These are phyloP conservation scores for Xylaria digitata DNA, from an alignment of 2,329 filamentous ascomycete genomes.

Conservation along the genomic window DNA sequence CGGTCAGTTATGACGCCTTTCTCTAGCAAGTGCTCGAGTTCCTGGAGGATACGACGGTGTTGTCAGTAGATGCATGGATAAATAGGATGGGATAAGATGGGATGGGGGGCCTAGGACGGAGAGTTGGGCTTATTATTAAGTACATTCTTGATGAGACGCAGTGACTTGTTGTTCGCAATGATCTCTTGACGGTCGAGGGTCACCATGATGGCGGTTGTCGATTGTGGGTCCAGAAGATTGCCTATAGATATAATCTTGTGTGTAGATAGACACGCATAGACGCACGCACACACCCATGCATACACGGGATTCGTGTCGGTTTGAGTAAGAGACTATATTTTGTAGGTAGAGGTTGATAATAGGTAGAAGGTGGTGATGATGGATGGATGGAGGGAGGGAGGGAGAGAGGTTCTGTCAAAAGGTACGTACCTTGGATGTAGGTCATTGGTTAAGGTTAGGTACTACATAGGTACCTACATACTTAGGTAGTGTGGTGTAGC, in stretches of 20 bases:
- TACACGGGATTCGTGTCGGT: too few relatives aligned
- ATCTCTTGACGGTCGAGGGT: conserved; percentile 66
- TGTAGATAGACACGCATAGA: too few relatives aligned
- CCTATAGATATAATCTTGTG: not conserved
- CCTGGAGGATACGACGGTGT: conserved; percentile 63
- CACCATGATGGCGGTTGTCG: conserved; percentile 54
- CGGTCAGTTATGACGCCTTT: conserved; percentile 80
- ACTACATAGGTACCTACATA: too few relatives aligned
- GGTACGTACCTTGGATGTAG: too few relatives aligned
- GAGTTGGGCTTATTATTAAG: not conserved
- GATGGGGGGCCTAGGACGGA: not conserved
- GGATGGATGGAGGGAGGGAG: too few relatives aligned
- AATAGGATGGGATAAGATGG: not conserved
- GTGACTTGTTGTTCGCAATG: conserved; percentile 82
- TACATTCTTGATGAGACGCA: conserved; percentile 88
- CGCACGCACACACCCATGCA: too few relatives aligned
- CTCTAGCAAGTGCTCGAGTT: conserved; percentile 90
- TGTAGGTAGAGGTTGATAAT: not conserved
- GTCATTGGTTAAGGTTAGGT: too few relatives aligned
- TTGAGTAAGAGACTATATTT: not conserved
- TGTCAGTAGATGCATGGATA: not conserved
- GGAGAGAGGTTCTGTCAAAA: too few relatives aligned
- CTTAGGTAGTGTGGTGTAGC: too few relatives aligned
- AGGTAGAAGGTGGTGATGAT: too few relatives aligned
- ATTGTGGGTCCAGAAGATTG: not conserved